Conservation (phyloP, 768 basidiomycete species). For the Holtermannia corniformis region DNA sequence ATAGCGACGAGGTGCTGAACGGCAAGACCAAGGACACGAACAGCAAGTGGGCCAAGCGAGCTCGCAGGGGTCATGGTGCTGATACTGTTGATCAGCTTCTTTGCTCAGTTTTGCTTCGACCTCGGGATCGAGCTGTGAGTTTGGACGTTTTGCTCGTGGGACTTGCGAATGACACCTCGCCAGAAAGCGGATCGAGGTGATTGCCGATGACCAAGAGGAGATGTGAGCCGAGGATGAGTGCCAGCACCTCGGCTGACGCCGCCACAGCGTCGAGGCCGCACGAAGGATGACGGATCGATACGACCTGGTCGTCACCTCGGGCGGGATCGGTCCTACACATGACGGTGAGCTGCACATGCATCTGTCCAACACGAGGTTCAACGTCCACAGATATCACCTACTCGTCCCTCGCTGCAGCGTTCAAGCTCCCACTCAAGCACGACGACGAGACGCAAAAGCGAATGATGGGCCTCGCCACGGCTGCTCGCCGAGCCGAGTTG, state of each 20-base stretch:
- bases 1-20: slow-evolving; percentile 81
- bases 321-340: slow-evolving; percentile 86
- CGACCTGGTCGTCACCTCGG: slow-evolving; percentile 83
- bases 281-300: slow-evolving; percentile 67
- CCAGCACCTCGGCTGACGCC: too few species aligned
- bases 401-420: slow-evolving; percentile 73
- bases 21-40: slow-evolving; percentile 60
- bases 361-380: too few species aligned
- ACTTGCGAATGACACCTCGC: not conserved
- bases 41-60: slow-evolving; percentile 29
- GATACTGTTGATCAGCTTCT: slow-evolving; percentile 49
- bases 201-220: slow-evolving; percentile 80
- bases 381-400: slow-evolving; percentile 66
- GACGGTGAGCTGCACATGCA: slow-evolving; percentile 53
- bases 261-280: slow-evolving; percentile 67
- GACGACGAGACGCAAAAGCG: slow-evolving; percentile 68
- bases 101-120: slow-evolving; percentile 81
- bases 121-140: slow-evolving; percentile 48
- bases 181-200: slow-evolving; percentile 82
- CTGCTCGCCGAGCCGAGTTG: slow-evolving; percentile 49
- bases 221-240: slow-evolving; percentile 69
- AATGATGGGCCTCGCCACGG: slow-evolving; percentile 51
- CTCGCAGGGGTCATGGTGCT: not conserved
- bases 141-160: not conserved
- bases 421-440: slow-evolving; percentile 57